Conservation (phyloP, 805 yeast species). For the Metschnikowia borealis region DNA sequence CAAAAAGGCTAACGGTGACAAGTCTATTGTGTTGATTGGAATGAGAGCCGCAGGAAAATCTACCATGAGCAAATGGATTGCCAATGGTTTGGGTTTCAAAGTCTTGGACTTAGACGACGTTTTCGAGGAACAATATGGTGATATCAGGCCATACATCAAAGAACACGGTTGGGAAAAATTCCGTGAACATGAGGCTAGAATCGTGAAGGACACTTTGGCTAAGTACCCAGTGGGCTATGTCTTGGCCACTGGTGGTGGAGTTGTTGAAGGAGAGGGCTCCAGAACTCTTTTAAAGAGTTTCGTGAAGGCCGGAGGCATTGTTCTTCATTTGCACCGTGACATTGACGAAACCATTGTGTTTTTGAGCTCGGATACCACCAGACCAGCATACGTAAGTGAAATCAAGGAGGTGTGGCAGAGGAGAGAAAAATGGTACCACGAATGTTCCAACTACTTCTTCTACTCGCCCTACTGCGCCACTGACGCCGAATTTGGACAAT, state of each 20-base stretch:
- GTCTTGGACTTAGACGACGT: constrained; percentile 73
- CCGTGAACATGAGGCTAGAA: constrained; percentile 59
- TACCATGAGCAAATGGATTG: constrained; percentile 76
- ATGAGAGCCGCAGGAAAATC: constrained; percentile 99
- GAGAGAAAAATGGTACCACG: constrained; percentile 74
- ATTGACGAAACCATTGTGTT: constrained; percentile 74
- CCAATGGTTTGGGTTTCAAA: constrained; percentile 61
- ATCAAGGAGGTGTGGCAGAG: constrained; percentile 78
- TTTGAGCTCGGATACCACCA: constrained; percentile 68
- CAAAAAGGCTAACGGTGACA: constrained; percentile 36
- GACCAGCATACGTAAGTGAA: constrained; percentile 86
- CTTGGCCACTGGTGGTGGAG: constrained; percentile 94
- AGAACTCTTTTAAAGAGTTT: constrained; percentile 59
- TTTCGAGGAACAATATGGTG: constrained; percentile 54
- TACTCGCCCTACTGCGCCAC: constrained; percentile 69
- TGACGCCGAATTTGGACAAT: constrained; percentile 48
- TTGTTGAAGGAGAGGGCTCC: constrained; percentile 74
- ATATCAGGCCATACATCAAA: constrained; percentile 59
- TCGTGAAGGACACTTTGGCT: constrained; percentile 49
- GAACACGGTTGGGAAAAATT: constrained; percentile 83
- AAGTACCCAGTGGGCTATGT: constrained; percentile 50
- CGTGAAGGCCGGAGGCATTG: constrained; percentile 61
- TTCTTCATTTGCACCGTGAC: constrained; percentile 86
- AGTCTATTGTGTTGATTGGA: constrained; percentile 78
- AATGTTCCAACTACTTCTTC: constrained; percentile 74